Base-by-base conservation (phyloP, 2,329 filamentous ascomycete genomes). In the Onygena corvina region DNA sequence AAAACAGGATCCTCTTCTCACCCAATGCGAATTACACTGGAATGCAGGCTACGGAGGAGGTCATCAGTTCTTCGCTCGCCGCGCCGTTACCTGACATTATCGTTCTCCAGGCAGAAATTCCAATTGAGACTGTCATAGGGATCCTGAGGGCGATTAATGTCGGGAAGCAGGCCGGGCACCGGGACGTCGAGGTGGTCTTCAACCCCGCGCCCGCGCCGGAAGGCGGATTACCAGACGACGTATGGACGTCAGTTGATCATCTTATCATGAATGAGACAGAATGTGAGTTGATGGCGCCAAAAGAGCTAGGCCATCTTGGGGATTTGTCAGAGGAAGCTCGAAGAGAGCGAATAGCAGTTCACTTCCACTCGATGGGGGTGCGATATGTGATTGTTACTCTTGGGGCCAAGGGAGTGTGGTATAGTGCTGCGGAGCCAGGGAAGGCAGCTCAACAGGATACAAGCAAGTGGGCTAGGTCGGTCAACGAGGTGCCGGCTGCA, bases 201-300 rank as follows among this genome's bases (percentile, higher is more conserved):
- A 96, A 95, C 64, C 88, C 89, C 12, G 89, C 89, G 2, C 88
- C 89, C 12, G 89, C 89, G 7, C 84, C 84, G 3, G 87, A 88
- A 2, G 75, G 81, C 38, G 65, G 69, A 6, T 67, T 94, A 2
- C 87, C 86, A 1, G 71, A 71, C 0, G 73, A 77, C 23, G 80
- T 79, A 6, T 92, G 84, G 61, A 58, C 64, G 4, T 77, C 76
- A 1, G 74, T 95, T 27, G 79, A 80, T 35, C 86, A 94, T 59
- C 72, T 95, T 36, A 78, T 95, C 46, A 77, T 95, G 59, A 95
- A 96, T 61, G 89, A 95, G 71, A 92, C 83, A 1, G 89, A 95
- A 69, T 86, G 88, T 1, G 76, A 81, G 6, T 76, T 89, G 46
- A 74, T 94, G 49, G 80, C 78, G 0, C 79, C 76, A 1, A 70